Base-by-base conservation (phyloP, 768 basidiomycete species). In the Russula vinacea region DNA sequence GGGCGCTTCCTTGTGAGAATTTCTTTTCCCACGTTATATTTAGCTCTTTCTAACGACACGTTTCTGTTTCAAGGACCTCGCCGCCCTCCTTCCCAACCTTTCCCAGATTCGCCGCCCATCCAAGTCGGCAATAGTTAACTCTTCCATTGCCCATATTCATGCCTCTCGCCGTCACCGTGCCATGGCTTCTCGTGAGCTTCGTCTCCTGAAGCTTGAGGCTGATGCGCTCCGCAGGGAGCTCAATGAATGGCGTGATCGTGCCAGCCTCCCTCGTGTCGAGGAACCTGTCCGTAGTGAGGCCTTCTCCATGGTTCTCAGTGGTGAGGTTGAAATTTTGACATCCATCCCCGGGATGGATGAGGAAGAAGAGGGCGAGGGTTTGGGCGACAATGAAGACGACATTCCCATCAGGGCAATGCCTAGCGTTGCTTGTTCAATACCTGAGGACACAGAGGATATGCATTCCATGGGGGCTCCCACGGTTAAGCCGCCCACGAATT, bases 101-200 rank as follows among this genome's bases (percentile, higher is more conserved):
- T 89, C 90, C 13, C 84, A 91, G 71, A 90, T 94, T 74, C 88
- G 94, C 67, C 87, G 96, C 35, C 97, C 97, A 0, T 94, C 91
- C 73, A 99, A 99, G 77, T 92, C 92, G 5, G 89, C 91, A 65
- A 98, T 98, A 75, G 95, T 99, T 76, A 97, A 97, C 76, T 93
- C 90, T 39, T 91, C 89, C 51, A 97, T 98, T 74, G 87, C 92
- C 1, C 90, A 93, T 72, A 85, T 94, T 65, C 88, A 90, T 71
- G 83, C 88, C 24, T 89, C 90, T 45, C 85, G 92, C 55, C 83
- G 91, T 49, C 89, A 93, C 72, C 87, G 92, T 55, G 77, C 87
- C 22, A 80, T 94, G 67, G 92, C 93, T 17, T 83, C 91, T 10
- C 84, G 88, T 66, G 90, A 95, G 73, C 81, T 97, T 39, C 88